Conservation (phyloP, 2,329 filamentous ascomycete species). For the Fusarium mangiferae region DNA sequence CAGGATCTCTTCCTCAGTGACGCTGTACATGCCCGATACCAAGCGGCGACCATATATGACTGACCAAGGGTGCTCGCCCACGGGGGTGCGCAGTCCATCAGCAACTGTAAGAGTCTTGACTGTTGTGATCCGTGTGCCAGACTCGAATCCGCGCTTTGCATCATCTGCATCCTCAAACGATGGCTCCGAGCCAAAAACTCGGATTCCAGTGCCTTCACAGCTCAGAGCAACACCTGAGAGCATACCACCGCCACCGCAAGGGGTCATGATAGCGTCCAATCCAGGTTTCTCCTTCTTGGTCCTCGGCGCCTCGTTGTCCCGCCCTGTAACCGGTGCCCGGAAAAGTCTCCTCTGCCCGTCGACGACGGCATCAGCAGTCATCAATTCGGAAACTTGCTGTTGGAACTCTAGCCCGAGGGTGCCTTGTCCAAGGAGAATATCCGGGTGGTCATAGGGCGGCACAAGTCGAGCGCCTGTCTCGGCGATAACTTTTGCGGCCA, state of each 20-base stretch:
- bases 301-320: conserved; percentile 26
- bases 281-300: conserved; percentile 42
- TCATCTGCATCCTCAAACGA: conserved; percentile 86
- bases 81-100: conserved; percentile 86
- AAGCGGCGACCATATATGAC: conserved; percentile 79
- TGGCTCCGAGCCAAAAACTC: conserved; percentile 90
- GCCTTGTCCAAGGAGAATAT: conserved; percentile 94
- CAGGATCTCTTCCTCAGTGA: conserved; percentile 84
- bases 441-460: conserved; percentile 90
- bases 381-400: conserved; percentile 71
- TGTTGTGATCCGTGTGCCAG: conserved; percentile 69
- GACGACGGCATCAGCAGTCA: conserved; percentile 48
- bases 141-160: conserved; percentile 74
- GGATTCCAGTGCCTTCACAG: conserved; percentile 74
- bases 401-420: conserved; percentile 87
- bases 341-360: conserved; percentile 25
- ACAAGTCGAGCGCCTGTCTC: conserved; percentile 82
- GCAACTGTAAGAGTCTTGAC: conserved; percentile 86
- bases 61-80: conserved; percentile 80
- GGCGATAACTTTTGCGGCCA: conserved; percentile 73
- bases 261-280: conserved; percentile 80
- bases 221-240: conserved; percentile 84
- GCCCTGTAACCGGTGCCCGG: conserved; percentile 32
- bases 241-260: conserved; percentile 89
- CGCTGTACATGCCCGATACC: conserved; percentile 76